Percentiles rank a stretch among this genome's conserved stretches.
Evolutionary conservation across 495 filamentous ascomycete species (phyloP).

Genomic region (Penicillium robsamsonii): DNA sequence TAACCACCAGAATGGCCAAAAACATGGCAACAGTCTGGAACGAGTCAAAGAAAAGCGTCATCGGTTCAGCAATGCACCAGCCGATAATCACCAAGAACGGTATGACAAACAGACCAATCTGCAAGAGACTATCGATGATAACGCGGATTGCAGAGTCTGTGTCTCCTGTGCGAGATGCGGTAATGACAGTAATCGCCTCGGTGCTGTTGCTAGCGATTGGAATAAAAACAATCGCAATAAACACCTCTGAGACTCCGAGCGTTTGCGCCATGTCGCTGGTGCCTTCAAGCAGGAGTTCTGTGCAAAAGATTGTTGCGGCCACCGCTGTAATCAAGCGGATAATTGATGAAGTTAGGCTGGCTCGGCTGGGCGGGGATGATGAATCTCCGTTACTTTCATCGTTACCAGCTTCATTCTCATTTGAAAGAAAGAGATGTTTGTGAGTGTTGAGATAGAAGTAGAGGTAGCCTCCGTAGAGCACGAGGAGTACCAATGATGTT

Average conservation of each 20-base stretch:
- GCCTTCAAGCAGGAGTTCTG: slow-evolving; percentile 27
- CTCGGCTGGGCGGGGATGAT: background rate
- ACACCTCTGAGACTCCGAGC: slow-evolving; percentile 15
- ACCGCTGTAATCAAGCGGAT: slow-evolving; percentile 20
- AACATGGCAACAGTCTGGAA: slow-evolving; percentile 38
- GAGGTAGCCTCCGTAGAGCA: slow-evolving; percentile 69
- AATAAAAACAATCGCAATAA: slow-evolving; percentile 29
- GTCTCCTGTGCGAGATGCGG: slow-evolving; percentile 22
- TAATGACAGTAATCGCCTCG: slow-evolving; percentile 24
- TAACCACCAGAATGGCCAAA: slow-evolving; percentile 33
- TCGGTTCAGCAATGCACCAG: slow-evolving; percentile 34
- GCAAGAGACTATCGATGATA: slow-evolving; percentile 27
- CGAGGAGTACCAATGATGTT: slow-evolving; percentile 51
- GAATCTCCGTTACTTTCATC: slow-evolving; percentile 12
- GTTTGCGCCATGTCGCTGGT: slow-evolving; percentile 14
- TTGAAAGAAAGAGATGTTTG: slow-evolving; percentile 31
- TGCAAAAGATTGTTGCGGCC: slow-evolving; percentile 25
- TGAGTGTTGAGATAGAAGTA: slow-evolving; percentile 44
- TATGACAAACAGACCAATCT: slow-evolving; percentile 37
- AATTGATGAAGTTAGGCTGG: slow-evolving; percentile 32
- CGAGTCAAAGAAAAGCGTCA: slow-evolving; percentile 35
- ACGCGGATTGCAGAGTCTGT: slow-evolving; percentile 29
- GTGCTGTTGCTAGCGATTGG: slow-evolving; percentile 31
- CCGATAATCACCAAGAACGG: slow-evolving; percentile 40
- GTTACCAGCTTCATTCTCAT: slow-evolving; percentile 9